Conservation (phyloP, 2,329 filamentous ascomycete genomes). For the Neobulgaria alba region DNA sequence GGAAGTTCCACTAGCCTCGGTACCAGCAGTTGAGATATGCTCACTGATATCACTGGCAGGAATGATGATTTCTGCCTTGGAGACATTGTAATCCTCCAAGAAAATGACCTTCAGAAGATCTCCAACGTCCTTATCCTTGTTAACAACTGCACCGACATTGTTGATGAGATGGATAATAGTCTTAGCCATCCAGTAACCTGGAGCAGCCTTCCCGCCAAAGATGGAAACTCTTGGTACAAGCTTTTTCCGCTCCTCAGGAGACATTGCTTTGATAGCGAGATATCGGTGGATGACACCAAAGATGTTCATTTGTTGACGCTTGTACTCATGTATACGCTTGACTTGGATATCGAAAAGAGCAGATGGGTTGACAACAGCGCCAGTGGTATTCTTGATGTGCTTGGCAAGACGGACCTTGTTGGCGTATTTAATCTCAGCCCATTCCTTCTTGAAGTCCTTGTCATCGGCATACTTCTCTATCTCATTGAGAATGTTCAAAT, state of each 20-base stretch:
- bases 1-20: constrained; percentile 80
- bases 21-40: constrained; percentile 96
- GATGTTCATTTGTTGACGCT: constrained; percentile 97
- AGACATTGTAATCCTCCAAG: constrained; percentile 97
- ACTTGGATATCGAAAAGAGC: constrained; percentile 95
- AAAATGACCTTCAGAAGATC: constrained; percentile 96
- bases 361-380: constrained; percentile 75
- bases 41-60: constrained; percentile 95
- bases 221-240: constrained; percentile 82
- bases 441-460: constrained; percentile 84
- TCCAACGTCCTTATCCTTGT: constrained; percentile 84
- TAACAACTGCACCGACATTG: constrained; percentile 80
- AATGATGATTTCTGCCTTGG: constrained; percentile 94
- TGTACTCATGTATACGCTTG: constrained; percentile 99
- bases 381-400: constrained; percentile 77
- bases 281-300: constrained; percentile 97
- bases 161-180: constrained; percentile 97
- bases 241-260: constrained; percentile 76
- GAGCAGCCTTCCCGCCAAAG: constrained; percentile 95
- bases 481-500: constrained; percentile 78
- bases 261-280: constrained; percentile 78
- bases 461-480: constrained; percentile 80
- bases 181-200: constrained; percentile 99
- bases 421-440: constrained; percentile 91
- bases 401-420: constrained; percentile 92